A percentile compares a stretch with the other conserved stretches of the same genome.
Conservation (phyloP, 75 land plant genomes). For the Cupressus sempervirens region DNA sequence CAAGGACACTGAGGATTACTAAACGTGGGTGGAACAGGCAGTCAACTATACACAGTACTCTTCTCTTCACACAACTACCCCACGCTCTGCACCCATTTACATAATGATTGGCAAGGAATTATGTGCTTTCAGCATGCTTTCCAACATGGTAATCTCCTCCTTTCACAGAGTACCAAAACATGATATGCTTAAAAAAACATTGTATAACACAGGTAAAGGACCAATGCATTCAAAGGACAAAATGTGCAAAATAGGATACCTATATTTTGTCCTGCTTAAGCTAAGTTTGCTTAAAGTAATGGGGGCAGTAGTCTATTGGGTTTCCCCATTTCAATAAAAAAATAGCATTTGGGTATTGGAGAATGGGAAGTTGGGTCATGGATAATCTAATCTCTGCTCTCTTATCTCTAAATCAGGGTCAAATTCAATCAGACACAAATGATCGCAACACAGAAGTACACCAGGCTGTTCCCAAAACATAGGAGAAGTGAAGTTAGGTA, state of each 20-base stretch:
- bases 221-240: conserved; percentile 1
- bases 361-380: conserved; percentile 2
- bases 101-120: conserved; percentile 13
- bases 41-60: conserved; percentile 12
- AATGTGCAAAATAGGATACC: background rate
- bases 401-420: conserved; percentile 2
- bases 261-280: conserved; percentile 6
- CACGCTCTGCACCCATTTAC: background rate
- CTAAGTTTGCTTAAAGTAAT: background rate
- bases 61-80: background rate
- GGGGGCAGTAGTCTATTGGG: background rate
- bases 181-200: background rate
- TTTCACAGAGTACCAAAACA: conserved; percentile 8
- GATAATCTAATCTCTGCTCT: background rate
- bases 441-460: background rate
- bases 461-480: conserved; percentile 7
- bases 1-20: conserved; percentile 10
- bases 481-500: conserved; percentile 1
- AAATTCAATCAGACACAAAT: background rate
- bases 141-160: background rate
- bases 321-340: conserved; percentile 1
- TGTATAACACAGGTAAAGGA: background rate
- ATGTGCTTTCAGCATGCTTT: conserved; percentile 7
- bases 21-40: conserved; percentile 6
- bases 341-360: background rate